Evolutionary conservation across 2,329 filamentous ascomycete genomes (phyloP), one percentile per base, ranked within the genome.

Genomic region (Fusarium globosum): DNA sequence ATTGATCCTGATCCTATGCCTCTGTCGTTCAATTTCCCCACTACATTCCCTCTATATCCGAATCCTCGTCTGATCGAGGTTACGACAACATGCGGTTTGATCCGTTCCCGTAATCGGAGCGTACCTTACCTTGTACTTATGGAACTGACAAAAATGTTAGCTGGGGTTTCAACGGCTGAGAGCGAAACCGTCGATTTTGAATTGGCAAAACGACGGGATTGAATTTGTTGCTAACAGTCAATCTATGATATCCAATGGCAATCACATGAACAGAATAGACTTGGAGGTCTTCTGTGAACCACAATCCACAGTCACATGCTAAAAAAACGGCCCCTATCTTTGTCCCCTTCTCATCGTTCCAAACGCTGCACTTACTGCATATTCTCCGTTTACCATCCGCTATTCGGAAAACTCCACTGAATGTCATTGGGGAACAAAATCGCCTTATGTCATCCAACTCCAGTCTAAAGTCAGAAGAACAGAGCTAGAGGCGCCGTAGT

Each of bases 371-470:
- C 38, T 33, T 26, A 33, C 36, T 13, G 12, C 43, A 35, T 26
- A 61, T 61, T n/a, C 51, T 65, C 39, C 49, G 52, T 26, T 38
- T 23, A 41, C 38, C 33, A 39, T 73, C 70, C 73, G 73, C 68
- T 68, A 36, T 67, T 60, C 69, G 68, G 73, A 64, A 74, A 61
- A 69, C 64, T 74, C 72, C 73, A 76, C 72, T 68, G 55, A 61
- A 74, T 65, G 74, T 63, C 63, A 65, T 63, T 59, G 51, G 61
- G 52, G 21, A 64, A 56, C 53, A 59, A 53, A 52, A 62, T 52
- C 62, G 51, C 57, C 76, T 78, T 78, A 76, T 77, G 76, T 77
- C 75, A 77, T 77, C 75, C 73, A 49, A 46, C 63, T 65, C 55
- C 48, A 43, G 53, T 45, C 56, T 48, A 45, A 42, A 53, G 53